Evolutionary conservation across 1,139 yeast genomes (phyloP).

Genomic region (Pneumocystis carinii): DNA sequence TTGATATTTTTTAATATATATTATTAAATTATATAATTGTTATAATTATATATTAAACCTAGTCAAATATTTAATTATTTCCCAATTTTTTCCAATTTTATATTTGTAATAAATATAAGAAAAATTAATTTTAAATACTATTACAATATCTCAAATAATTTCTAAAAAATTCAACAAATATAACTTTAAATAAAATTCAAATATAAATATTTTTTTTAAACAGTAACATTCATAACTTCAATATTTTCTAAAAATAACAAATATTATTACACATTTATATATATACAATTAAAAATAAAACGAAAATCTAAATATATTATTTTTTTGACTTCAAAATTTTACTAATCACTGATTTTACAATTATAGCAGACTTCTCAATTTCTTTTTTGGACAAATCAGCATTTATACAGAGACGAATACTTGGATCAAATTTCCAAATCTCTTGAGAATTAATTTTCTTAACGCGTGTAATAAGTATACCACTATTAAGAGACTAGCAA

Average conservation of each 20-base stretch:
- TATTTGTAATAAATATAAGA: no score
- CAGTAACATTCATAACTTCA: neutral
- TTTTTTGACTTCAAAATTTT: constrained; percentile 12
- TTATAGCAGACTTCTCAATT: constrained; percentile 27
- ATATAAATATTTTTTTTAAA: neutral
- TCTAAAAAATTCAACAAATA: no score
- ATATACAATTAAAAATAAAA: neutral
- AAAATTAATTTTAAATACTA: no score
- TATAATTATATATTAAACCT: no score
- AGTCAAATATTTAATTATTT: no score
- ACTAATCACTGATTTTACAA: constrained; percentile 15
- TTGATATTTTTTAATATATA: no score
- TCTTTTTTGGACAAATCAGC: constrained; percentile 43
- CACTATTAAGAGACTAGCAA: constrained; percentile 38
- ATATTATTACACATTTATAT: neutral
- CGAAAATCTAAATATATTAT: neutral
- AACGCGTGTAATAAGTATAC: constrained; percentile 53
- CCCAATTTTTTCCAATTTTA: no score
- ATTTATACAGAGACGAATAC: constrained; percentile 48
- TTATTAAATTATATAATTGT: no score
- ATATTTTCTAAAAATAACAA: neutral
- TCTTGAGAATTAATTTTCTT: constrained; percentile 62
- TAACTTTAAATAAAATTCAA: no score
- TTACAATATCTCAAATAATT: no score
- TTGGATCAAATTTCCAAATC: constrained; percentile 59